Evolutionary conservation across 2,329 filamentous ascomycete species (phyloP).

Genomic region (Chalara sp.): DNA sequence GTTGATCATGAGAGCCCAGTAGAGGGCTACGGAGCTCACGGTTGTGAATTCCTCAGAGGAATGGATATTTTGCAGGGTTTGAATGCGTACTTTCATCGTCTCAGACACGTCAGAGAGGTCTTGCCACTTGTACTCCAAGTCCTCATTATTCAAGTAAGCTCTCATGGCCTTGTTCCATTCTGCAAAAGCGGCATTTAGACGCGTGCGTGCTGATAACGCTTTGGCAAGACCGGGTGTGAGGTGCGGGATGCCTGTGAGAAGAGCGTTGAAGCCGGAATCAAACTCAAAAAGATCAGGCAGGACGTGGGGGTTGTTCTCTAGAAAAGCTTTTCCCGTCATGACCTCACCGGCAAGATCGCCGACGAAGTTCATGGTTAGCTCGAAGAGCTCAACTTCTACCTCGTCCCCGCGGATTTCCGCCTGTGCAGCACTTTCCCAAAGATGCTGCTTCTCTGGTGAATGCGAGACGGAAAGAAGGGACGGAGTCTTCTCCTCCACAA

Average conservation of each 20-base stretch:
- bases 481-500: constrained; percentile 36
- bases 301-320: constrained; percentile 41
- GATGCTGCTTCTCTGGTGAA: constrained; percentile 49
- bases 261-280: constrained; percentile 42
- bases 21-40: constrained; percentile 19
- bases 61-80: constrained; percentile 2
- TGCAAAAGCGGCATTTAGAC: constrained; percentile 31
- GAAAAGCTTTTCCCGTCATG: constrained; percentile 41
- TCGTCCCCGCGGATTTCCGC: constrained; percentile 33
- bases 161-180: constrained; percentile 34
- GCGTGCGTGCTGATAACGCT: constrained; percentile 36
- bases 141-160: constrained; percentile 32
- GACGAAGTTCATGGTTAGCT: constrained; percentile 47
- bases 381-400: constrained; percentile 42
- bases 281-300: constrained; percentile 45
- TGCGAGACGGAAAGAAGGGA: constrained; percentile 48
- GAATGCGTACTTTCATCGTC: constrained; percentile 4
- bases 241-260: constrained; percentile 45
- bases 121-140: constrained; percentile 31
- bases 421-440: constrained; percentile 46
- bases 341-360: constrained; percentile 39
- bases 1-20: constrained; percentile 48
- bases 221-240: constrained; percentile 39
- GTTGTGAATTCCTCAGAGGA: background rate
- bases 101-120: constrained; percentile 41